phyloP scores from a whole-genome alignment of 345 rosid species.

The Physaria fendleri region DNA sequence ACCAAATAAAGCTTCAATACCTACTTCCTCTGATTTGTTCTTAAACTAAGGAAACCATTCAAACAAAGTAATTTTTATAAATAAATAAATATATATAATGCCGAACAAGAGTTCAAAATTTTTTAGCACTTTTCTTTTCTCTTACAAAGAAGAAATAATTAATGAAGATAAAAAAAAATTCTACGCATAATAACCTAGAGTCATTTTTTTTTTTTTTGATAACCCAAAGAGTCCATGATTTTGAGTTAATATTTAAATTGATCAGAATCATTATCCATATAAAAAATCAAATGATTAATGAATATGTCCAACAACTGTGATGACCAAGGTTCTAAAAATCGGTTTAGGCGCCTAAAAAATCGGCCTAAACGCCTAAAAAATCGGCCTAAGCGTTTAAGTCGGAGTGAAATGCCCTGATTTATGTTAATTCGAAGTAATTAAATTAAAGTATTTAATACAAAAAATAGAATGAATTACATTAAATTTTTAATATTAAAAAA shows the following conservation, averaged over 20 bases:
- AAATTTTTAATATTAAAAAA: too few species aligned
- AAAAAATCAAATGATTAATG: neutral
- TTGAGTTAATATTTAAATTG: neutral
- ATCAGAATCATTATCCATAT: neutral
- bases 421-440: too few species aligned
- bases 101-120: neutral
- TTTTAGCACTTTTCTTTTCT: neutral
- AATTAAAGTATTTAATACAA: too few species aligned
- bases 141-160: too few species aligned
- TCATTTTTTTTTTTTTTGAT: too few species aligned
- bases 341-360: too few species aligned
- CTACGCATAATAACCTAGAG: too few species aligned
- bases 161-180: neutral
- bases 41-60: neutral
- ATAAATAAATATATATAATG: neutral
- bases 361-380: too few species aligned
- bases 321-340: too few species aligned
- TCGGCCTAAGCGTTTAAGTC: too few species aligned
- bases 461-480: too few species aligned
- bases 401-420: too few species aligned
- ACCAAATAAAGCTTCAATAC: constrained; percentile 20
- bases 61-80: neutral
- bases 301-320: neutral
- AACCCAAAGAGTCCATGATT: neutral
- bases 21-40: constrained; percentile 1